Evolutionary conservation across 148 eudicot genomes (phyloP).

Genomic region (Persicaria tinctoria): DNA sequence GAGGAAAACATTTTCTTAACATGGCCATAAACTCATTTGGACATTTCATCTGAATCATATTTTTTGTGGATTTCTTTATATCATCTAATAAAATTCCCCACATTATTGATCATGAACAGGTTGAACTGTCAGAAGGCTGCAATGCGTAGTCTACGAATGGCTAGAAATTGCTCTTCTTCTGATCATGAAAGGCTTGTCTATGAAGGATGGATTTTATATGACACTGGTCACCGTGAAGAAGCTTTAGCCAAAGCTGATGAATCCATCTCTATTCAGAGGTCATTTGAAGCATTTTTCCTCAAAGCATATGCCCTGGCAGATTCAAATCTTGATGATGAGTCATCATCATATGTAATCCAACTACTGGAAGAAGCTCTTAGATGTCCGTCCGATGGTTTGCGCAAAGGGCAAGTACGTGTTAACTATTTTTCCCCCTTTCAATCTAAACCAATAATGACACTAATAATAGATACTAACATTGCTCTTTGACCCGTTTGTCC

Average conservation of each 20-base stretch:
- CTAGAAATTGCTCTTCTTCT: conserved; percentile 59
- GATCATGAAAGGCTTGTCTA: conserved; percentile 82
- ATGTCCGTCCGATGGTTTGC: conserved; percentile 90
- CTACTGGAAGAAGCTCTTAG: conserved; percentile 83
- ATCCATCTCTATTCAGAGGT: conserved; percentile 66
- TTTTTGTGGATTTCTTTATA: neutral
- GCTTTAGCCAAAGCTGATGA: conserved; percentile 81
- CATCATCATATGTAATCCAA: conserved; percentile 56
- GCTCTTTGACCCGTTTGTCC: conserved; percentile 12
- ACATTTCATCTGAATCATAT: neutral
- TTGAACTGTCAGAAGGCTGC: conserved; percentile 84
- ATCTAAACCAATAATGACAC: neutral
- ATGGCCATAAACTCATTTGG: neutral
- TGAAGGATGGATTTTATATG: conserved; percentile 89
- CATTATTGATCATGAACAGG: conserved; percentile 25
- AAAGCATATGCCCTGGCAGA: conserved; percentile 92
- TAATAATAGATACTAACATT: neutral
- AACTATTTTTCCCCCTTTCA: neutral
- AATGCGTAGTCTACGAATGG: conserved; percentile 74
- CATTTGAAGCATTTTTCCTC: conserved; percentile 84
- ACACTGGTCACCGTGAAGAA: conserved; percentile 87
- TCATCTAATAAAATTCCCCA: conserved; percentile 1
- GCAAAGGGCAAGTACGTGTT: conserved; percentile 79
- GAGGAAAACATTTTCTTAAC: neutral
- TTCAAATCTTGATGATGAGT: conserved; percentile 66